Conservation (phyloP, 306 rosid species). For the Vigna reflexopilosa region DNA sequence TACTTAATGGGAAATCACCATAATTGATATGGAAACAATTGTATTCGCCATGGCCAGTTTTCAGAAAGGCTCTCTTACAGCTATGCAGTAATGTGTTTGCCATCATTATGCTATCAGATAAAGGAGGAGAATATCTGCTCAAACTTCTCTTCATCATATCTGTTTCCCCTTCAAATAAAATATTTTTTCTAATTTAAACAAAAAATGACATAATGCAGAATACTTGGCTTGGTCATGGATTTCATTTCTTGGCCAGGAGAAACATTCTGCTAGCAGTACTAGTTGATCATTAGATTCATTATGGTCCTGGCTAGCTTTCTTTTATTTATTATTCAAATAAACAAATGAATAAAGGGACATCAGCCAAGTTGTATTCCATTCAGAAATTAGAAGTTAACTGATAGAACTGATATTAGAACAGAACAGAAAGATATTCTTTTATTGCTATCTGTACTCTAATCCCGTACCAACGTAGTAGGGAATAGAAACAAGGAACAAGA, state of each 20-base stretch:
- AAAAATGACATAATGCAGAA: not conserved
- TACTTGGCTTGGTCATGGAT: conserved; percentile 18
- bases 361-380: not conserved
- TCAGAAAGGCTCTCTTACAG: not conserved
- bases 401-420: too few species aligned
- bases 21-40: not conserved
- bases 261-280: not conserved
- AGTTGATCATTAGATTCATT: not conserved
- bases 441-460: too few species aligned
- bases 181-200: not conserved
- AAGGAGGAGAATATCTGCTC: conserved; percentile 21
- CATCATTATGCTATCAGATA: not conserved
- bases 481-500: too few species aligned
- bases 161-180: not conserved
- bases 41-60: not conserved
- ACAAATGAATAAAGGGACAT: not conserved
- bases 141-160: not conserved
- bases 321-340: conserved; percentile 13
- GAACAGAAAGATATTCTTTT: too few species aligned
- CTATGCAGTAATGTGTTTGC: not conserved
- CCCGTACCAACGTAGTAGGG: too few species aligned
- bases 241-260: not conserved
- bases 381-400: not conserved
- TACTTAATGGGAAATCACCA: not conserved
- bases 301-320: conserved; percentile 4